Evolutionary conservation across 2,329 filamentous ascomycete genomes (phyloP).

Genomic region (Ceratocystis variospora): DNA sequence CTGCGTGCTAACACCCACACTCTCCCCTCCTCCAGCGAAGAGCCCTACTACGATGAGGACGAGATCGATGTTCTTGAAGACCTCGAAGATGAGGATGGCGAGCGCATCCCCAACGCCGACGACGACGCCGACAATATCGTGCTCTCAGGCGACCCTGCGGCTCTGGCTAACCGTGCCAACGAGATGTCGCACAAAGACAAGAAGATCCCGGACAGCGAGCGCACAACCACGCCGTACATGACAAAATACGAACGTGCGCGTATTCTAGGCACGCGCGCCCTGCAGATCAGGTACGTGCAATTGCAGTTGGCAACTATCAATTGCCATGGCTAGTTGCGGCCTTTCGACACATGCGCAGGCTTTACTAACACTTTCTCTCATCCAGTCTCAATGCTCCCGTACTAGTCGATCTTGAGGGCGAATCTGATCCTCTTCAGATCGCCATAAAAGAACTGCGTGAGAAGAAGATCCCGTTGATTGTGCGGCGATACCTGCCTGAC

Average conservation of each 20-base stretch:
- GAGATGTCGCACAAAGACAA: constrained; percentile 57
- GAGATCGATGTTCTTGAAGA: constrained; percentile 43
- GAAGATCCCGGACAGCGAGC: constrained; percentile 77
- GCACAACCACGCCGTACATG: constrained; percentile 94
- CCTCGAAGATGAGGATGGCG: constrained; percentile 40
- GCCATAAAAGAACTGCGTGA: constrained; percentile 93
- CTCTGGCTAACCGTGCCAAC: constrained; percentile 39
- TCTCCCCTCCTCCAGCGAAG: constrained; percentile 37
- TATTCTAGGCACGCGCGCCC: constrained; percentile 78
- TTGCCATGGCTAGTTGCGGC: background rate
- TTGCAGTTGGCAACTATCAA: background rate
- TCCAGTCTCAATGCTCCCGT: constrained; percentile 91
- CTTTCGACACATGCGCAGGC: background rate
- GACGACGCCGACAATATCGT: constrained; percentile 47
- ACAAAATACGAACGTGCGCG: constrained; percentile 96
- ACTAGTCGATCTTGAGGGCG: constrained; percentile 88
- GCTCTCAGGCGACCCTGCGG: constrained; percentile 47
- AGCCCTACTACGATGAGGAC: constrained; percentile 60
- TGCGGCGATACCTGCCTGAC: constrained; percentile 89
- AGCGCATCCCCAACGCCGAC: constrained; percentile 38
- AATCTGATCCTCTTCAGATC: constrained; percentile 94
- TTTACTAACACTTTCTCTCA: background rate
- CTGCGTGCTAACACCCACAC: background rate
- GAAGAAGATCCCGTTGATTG: constrained; percentile 96
- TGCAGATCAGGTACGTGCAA: constrained; percentile 77